These are phyloP conservation scores for Mycena olivaceomarginata DNA, from an alignment of 768 basidiomycete genomes.

Conservation along the genomic window DNA sequence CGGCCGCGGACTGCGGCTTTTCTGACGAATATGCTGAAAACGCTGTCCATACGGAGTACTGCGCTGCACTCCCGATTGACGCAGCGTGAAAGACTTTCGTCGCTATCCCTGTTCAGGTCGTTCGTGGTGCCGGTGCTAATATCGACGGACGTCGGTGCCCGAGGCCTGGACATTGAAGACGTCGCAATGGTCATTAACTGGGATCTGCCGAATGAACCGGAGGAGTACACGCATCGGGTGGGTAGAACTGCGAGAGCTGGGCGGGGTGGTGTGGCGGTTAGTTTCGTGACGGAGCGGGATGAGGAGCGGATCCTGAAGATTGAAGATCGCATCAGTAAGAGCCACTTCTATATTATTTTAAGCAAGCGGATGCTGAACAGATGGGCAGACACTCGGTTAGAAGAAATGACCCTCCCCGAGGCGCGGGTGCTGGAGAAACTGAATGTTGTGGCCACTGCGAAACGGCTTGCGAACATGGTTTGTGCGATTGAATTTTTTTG, in stretches of 20 bases:
- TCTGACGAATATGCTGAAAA: slow-evolving; percentile 86
- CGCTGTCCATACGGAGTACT: slow-evolving; percentile 88
- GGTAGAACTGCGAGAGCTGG: slow-evolving; percentile 95
- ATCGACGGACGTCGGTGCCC: slow-evolving; percentile 95
- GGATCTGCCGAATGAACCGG: slow-evolving; percentile 93
- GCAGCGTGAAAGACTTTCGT: slow-evolving; percentile 91
- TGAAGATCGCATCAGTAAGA: slow-evolving; percentile 91
- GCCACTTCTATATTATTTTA: slow-evolving; percentile 3
- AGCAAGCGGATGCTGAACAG: slow-evolving; percentile 7
- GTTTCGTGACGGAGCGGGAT: slow-evolving; percentile 96
- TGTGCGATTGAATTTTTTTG: slow-evolving; percentile 46
- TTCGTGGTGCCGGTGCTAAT: slow-evolving; percentile 93
- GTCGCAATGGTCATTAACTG: slow-evolving; percentile 98
- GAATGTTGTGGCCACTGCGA: slow-evolving; percentile 94
- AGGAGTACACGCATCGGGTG: slow-evolving; percentile 98
- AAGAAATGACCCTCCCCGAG: slow-evolving; percentile 87
- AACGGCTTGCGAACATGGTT: slow-evolving; percentile 96
- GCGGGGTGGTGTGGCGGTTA: slow-evolving; percentile 91
- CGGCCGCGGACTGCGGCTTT: slow-evolving; percentile 94
- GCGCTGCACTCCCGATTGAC: slow-evolving; percentile 95
- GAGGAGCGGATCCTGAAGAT: slow-evolving; percentile 89
- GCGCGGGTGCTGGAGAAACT: slow-evolving; percentile 88
- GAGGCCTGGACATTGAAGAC: slow-evolving; percentile 97
- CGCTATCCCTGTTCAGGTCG: slow-evolving; percentile 91
- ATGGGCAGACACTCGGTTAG: slow-evolving; percentile 80